Base-by-base conservation (phyloP, 106 monocot genomes). In the Hemerocallis citrina region DNA sequence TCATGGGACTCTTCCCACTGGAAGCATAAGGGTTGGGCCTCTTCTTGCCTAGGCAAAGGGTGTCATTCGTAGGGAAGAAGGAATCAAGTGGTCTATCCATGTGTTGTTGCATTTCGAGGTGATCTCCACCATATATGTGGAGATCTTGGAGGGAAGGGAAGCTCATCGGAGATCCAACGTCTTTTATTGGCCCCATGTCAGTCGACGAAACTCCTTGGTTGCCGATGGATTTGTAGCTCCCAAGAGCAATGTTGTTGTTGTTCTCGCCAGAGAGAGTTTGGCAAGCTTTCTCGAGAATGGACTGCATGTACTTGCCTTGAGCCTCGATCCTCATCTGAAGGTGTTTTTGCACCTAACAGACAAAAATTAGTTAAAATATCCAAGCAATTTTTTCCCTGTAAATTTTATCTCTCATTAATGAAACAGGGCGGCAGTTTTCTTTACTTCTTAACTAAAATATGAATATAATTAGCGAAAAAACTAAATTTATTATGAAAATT, bases 271-370 rank as follows among this genome's bases (percentile, higher is more conserved):
- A 58, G 0, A 89, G 75, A 9, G 80, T 72, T 50, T 89, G 81
- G 63, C 67, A 89, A 1, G 89, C 89, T 54, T 81, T 85, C 78
- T 85, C 89, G 40, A 89, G 49, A 20, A 89, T 89, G 8, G 78
- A 70, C 23, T 89, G 89, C 89, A 89, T 89, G 73, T 89, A 89
- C 47, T 85, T 89, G 24, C 89, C 85, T 69, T 89, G 89, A 20
- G 89, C 89, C 54, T 89, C 89, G 20, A 89, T 85, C 57, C 81
- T 69, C 78, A 89, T 81, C 40, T 89, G 89, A 19, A 89, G 84
- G 67, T 81, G 84, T 52, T 85, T 85, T 61, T 89, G 89, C 61
- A 89, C 89, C 89, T 89, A 45, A 55, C 9, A 55, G 11, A 8
- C 14, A 52, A 23, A 61, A 30, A 52, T 10, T 16, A 19, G n/a